Evolutionary conservation across 306 rosid genomes (phyloP).

Genomic region (Gastrolobium bilobum): DNA sequence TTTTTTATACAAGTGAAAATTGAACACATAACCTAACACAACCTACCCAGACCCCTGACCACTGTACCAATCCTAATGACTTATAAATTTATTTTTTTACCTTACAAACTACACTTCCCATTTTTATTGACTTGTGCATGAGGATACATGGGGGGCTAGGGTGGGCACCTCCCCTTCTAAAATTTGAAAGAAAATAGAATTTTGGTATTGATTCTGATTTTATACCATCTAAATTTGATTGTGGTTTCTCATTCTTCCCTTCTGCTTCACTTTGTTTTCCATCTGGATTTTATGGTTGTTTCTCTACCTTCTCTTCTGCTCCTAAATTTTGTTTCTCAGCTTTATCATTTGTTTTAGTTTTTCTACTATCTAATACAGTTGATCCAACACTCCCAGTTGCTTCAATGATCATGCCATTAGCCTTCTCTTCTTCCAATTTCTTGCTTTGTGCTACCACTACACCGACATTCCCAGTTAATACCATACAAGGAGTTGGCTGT

Average conservation of each 20-base stretch:
- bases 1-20: too few relatives aligned
- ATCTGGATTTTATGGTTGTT: slow-evolving; percentile 19
- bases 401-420: slow-evolving; percentile 35
- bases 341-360: slow-evolving; percentile 50
- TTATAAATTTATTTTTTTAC: too few relatives aligned
- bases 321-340: slow-evolving; percentile 44
- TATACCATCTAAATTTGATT: slow-evolving; percentile 43
- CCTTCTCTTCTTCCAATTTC: slow-evolving; percentile 48
- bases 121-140: too few relatives aligned
- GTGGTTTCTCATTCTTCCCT: slow-evolving; percentile 46
- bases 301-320: slow-evolving; percentile 31
- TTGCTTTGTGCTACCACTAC: slow-evolving; percentile 23
- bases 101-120: too few relatives aligned
- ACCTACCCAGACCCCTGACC: too few relatives aligned
- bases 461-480: slow-evolving; percentile 29
- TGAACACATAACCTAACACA: too few relatives aligned
- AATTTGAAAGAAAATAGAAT: too few relatives aligned
- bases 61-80: too few relatives aligned
- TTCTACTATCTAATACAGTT: slow-evolving; percentile 33
- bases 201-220: slow-evolving; percentile 41
- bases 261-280: slow-evolving; percentile 45
- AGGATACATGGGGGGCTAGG: too few relatives aligned
- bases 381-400: slow-evolving; percentile 32
- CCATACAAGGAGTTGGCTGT: slow-evolving; percentile 47
- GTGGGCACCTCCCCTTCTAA: too few relatives aligned